Evolutionary conservation across 192 early-diverging fungal species (phyloP), one percentile per base, ranked within the genome.

Genomic region (Umbelopsis ramanniana): DNA sequence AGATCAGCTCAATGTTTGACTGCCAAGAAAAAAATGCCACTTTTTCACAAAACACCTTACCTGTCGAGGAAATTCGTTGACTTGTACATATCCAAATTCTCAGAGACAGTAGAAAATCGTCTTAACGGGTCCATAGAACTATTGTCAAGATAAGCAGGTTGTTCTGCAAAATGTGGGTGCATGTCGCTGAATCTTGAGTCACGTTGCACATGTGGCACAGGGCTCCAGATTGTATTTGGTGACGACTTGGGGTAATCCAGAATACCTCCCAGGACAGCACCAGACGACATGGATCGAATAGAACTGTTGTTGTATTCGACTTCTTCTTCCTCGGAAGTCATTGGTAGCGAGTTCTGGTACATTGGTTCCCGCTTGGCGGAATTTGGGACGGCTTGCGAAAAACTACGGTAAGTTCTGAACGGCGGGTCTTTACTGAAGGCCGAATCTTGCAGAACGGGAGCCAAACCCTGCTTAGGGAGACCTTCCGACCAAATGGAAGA

Each of bases 1-100:
- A 69, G 75, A 77, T 57, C 73, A 79, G 22, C 79, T 12, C 26
- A 24, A 1, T 11, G 11, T 2, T 43, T 63, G 12, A n/a, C 24
- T 29, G 15, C 57, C 19, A 37, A 63, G 33, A 37, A n/a, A 9
- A 17, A n/a, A n/a, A n/a, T n/a, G n/a, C n/a, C n/a, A n/a, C n/a
- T n/a, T n/a, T 38, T 11, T 2, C 17, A 37, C 35, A 15, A 35
- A 37, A 12, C 33, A 12, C 57, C 57, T 63, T 8, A 63, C 57
- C 57, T 63, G 6, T 63, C 29, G 1, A 63, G 3, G 11, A 63
- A 29, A 6, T 35, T 63, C 8, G 17, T n/a, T 19, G 26, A 33
- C 33, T 63, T 63, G 6, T 63, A 63, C 7, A 26, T 17, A 2
- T 63, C 57, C 57, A 63, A 14, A 19, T 29, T 37, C 33, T 63